These are phyloP conservation scores for Psophocarpus tetragonolobus DNA, from an alignment of 306 rosid genomes.

Conservation along the genomic window DNA sequence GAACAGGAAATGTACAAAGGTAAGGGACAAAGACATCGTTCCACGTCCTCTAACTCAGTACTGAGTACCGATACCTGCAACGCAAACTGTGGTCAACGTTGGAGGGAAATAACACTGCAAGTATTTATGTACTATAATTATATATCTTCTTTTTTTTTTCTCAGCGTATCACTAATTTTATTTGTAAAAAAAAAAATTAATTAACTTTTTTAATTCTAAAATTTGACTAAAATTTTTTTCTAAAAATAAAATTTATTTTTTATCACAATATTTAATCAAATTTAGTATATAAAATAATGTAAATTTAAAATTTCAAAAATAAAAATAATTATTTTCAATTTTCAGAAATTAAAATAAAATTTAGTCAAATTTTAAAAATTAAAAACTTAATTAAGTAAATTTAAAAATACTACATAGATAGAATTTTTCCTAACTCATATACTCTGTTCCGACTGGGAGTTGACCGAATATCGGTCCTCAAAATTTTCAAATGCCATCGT, in stretches of 20 bases:
- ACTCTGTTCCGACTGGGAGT: neutral
- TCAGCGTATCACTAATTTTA: neutral
- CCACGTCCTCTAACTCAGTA: neutral
- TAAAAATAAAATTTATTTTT: too few species aligned
- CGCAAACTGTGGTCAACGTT: neutral
- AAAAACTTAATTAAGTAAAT: too few species aligned
- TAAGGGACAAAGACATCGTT: conserved; percentile 29
- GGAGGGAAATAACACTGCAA: neutral
- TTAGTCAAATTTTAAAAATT: too few species aligned
- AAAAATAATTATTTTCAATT: too few species aligned
- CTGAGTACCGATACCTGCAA: conserved; percentile 3
- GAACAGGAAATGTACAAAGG: conserved; percentile 27
- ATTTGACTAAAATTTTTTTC: too few species aligned
- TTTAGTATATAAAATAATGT: too few species aligned
- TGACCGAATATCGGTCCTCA: conserved; percentile 18
- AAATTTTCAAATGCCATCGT: neutral
- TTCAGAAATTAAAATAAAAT: too few species aligned
- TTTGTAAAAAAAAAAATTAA: too few species aligned
- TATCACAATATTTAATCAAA: too few species aligned
- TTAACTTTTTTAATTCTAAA: too few species aligned
- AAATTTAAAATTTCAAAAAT: too few species aligned
- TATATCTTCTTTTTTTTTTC: neutral
- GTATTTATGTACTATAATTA: neutral
- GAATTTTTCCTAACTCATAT: neutral
- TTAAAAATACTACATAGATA: neutral